phyloP scores from a whole-genome alignment of 257 asterid species.

The Nicotiana noctiflora region DNA sequence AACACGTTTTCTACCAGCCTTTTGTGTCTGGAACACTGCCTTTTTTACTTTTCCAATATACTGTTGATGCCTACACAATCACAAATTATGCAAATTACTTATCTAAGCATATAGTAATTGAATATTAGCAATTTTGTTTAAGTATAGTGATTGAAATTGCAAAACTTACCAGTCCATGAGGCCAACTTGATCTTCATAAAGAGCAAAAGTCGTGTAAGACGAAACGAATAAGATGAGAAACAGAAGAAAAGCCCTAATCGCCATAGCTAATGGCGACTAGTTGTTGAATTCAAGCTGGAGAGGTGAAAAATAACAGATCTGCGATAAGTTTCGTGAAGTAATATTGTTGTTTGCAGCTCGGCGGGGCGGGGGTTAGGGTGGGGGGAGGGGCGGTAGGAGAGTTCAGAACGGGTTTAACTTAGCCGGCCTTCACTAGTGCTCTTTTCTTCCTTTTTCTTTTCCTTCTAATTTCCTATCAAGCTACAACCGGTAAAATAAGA shows the following conservation, averaged over 20 bases:
- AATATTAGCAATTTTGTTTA: background rate
- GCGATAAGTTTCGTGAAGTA: background rate
- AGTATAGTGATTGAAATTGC: background rate
- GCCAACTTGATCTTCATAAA: slow-evolving; percentile 91
- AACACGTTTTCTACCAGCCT: slow-evolving; percentile 91
- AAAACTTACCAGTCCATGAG: slow-evolving; percentile 74
- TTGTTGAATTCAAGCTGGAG: slow-evolving; percentile 11
- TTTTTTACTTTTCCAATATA: slow-evolving; percentile 94
- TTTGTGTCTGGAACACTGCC: slow-evolving; percentile 92
- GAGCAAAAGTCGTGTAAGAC: slow-evolving; percentile 35
- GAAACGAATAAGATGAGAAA: slow-evolving; percentile 31
- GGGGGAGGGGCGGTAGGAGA: no score
- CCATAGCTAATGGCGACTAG: slow-evolving; percentile 53
- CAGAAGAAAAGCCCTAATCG: slow-evolving; percentile 57
- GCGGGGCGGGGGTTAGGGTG: no score
- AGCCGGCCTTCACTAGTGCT: no score
- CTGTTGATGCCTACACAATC: slow-evolving; percentile 72
- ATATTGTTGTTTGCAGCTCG: background rate
- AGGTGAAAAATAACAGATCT: slow-evolving; percentile 26
- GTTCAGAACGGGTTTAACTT: no score
- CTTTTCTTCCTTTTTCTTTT: no score
- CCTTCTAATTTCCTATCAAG: no score
- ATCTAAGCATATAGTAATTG: background rate
- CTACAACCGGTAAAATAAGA: no score
- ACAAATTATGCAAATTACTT: no score